Percentiles rank a stretch among this genome's conserved stretches.
These are phyloP conservation scores for Vachellia pachyceras DNA, from an alignment of 306 rosid genomes.

Conservation along the genomic window DNA sequence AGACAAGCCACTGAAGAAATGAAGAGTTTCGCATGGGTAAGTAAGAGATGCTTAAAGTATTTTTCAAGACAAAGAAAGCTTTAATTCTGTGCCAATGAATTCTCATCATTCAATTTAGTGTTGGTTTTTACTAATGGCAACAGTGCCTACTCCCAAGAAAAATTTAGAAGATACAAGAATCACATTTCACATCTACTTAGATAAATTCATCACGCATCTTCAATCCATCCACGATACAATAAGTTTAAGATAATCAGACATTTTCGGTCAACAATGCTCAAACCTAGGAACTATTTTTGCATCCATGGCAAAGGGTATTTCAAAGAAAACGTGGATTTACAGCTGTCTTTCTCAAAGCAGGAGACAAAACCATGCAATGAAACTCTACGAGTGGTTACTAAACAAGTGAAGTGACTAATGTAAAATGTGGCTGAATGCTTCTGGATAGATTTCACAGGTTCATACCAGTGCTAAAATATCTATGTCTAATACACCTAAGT, in stretches of 20 bases:
- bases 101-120: neutral
- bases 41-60: conserved; percentile 33
- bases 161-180: conserved; percentile 26
- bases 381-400: conserved; percentile 32
- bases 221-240: conserved; percentile 17
- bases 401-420: conserved; percentile 27
- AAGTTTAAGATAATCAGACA: conserved; percentile 28
- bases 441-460: conserved; percentile 15
- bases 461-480: neutral
- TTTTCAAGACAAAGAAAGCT: neutral
- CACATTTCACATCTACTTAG: conserved; percentile 41
- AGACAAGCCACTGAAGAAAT: conserved; percentile 90
- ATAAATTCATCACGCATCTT: conserved; percentile 35
- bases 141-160: conserved; percentile 30
- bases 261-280: neutral
- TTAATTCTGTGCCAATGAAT: neutral
- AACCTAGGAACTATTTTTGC: neutral
- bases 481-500: conserved; percentile 7
- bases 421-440: conserved; percentile 11
- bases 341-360: conserved; percentile 6
- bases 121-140: neutral
- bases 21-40: conserved; percentile 35
- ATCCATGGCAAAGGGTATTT: neutral
- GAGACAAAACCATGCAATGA: neutral
- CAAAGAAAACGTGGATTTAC: neutral